phyloP scores from a whole-genome alignment of 768 basidiomycete genomes.

The Coprinopsis sp. region DNA sequence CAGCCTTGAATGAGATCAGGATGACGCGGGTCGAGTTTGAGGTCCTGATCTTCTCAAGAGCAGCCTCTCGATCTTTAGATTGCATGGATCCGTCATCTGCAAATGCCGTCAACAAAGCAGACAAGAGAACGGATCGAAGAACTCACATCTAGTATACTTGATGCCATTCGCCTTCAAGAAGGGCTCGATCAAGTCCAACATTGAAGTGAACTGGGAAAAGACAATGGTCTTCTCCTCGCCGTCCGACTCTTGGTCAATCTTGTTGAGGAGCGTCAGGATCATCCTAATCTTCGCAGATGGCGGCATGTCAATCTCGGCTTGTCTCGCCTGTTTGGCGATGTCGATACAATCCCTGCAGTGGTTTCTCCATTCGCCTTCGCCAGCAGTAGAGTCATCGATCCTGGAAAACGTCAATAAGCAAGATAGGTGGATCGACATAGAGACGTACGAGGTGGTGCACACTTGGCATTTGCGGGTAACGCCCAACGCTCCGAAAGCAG shows the following conservation, averaged over 20 bases:
- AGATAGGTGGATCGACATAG: background rate
- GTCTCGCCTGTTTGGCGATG: slow-evolving; percentile 43
- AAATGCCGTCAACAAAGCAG: slow-evolving; percentile 2
- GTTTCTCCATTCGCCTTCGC: slow-evolving; percentile 34
- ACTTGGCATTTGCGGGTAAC: slow-evolving; percentile 74
- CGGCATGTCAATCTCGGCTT: slow-evolving; percentile 51
- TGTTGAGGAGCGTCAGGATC: slow-evolving; percentile 65
- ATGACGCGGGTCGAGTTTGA: slow-evolving; percentile 64
- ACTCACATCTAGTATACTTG: slow-evolving; percentile 83
- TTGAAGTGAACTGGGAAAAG: slow-evolving; percentile 88
- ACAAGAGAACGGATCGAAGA: slow-evolving; percentile 3
- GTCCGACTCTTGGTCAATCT: slow-evolving; percentile 55
- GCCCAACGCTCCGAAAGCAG: slow-evolving; percentile 64
- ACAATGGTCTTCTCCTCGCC: slow-evolving; percentile 88
- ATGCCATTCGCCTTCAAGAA: slow-evolving; percentile 69
- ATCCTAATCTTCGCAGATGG: slow-evolving; percentile 85
- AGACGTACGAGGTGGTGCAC: slow-evolving; percentile 64
- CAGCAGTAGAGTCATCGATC: slow-evolving; percentile 32
- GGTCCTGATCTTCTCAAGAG: slow-evolving; percentile 67
- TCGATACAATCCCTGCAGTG: slow-evolving; percentile 60
- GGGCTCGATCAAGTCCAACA: slow-evolving; percentile 83
- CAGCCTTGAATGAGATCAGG: slow-evolving; percentile 94
- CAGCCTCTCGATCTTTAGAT: slow-evolving; percentile 67
- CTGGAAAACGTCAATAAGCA: slow-evolving; percentile 22
- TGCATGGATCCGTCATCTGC: slow-evolving; percentile 88